phyloP scores from a whole-genome alignment of 352 stramenopile genomes.

The Halophytophthora polymorphica region DNA sequence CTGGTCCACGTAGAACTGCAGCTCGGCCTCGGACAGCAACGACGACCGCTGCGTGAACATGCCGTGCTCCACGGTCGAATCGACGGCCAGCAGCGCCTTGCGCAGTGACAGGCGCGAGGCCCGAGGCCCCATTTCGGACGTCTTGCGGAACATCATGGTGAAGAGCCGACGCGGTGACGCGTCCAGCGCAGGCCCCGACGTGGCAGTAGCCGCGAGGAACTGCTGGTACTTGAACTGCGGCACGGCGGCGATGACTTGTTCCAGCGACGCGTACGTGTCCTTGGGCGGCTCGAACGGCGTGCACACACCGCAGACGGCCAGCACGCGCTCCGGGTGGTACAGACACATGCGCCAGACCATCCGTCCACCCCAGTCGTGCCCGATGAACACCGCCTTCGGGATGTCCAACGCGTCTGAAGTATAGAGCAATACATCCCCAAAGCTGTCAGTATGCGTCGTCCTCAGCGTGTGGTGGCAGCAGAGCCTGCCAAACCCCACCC shows the following conservation, averaged over 20 bases:
- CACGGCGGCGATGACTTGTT: conserved; percentile 20
- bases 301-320: conserved; percentile 48
- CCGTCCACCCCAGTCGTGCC: conserved; percentile 63
- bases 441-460: conserved; percentile 1
- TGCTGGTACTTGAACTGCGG: conserved; percentile 48
- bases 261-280: conserved; percentile 28
- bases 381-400: conserved; percentile 47
- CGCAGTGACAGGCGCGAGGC: conserved; percentile 15
- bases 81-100: conserved; percentile 27
- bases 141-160: conserved; percentile 36
- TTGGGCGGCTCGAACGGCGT: conserved; percentile 50
- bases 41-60: conserved; percentile 36
- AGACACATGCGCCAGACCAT: conserved; percentile 52
- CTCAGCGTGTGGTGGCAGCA: background rate
- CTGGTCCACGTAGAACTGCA: conserved; percentile 44
- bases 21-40: conserved; percentile 39
- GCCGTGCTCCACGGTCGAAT: conserved; percentile 19
- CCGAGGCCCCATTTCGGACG: conserved; percentile 17
- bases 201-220: conserved; percentile 33
- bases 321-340: conserved; percentile 52
- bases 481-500: conserved; percentile 10
- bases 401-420: conserved; percentile 45
- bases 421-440: background rate
- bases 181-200: conserved; percentile 32
- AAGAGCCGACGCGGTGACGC: conserved; percentile 28